Evolutionary conservation across 2,329 filamentous ascomycete genomes (phyloP), one percentile per base, ranked within the genome.

Genomic region (Clathrospora elynae): DNA sequence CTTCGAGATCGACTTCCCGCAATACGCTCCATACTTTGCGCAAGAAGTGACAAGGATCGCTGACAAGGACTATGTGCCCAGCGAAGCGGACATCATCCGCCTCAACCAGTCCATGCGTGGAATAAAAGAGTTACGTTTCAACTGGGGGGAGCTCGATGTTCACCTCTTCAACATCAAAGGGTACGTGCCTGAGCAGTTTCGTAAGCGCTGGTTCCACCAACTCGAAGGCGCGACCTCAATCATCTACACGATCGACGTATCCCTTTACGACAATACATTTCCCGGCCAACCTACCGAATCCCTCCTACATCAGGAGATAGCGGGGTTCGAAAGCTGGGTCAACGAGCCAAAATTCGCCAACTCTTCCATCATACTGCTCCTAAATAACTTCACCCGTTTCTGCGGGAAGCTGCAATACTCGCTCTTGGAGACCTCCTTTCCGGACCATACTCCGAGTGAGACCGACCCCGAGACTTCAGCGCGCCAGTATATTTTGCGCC

Each of bases 331-430:
- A 32, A 51, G 46, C 6, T 66, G 59, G 61, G 61, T 57, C 20
- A 62, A 57, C n/a, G 57, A 54, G 2, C 51, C 59, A 2, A 62
- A 59, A 9, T 67, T 68, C 35, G 37, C 56, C 0, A 41, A 55
- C 12, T 62, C 64, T 0, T 57, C 59, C 4, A 49, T 69, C 31
- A 63, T 69, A 18, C 53, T 69, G 3, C 50, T 69, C 1, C 53
- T 69, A 9, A 69, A 69, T 47, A 69, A 69, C 42, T 69, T 67
- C 36, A 55, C 61, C 2, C 64, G 65, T 18, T 68, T 68, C 36
- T 46, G 56, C 8, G 60, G 61, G 22, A 69, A 69, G 35, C 54
- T 68, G 13, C 49, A 48, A 4, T 54, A 66, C 22, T 57, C 61
- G 1, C 64, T 65, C 0, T 46, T 69, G 6, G 45, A 56, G 5